Evolutionary conservation across 2,329 filamentous ascomycete genomes (phyloP), one percentile per base, ranked within the genome.

Genomic region (Claviceps sorghi): DNA sequence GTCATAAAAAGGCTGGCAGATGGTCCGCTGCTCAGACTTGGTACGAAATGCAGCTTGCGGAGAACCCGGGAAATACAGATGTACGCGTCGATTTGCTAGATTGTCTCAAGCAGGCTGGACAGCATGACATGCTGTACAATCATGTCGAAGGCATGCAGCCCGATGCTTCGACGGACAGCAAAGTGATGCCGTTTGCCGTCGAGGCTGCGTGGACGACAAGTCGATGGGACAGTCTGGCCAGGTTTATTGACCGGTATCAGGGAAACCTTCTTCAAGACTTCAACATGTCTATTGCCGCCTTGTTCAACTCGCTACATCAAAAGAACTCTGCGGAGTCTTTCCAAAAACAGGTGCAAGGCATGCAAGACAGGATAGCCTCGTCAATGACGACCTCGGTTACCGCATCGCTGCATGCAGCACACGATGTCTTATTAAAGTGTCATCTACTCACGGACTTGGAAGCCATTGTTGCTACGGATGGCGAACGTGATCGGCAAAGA

Each of bases 21-120:
- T 98, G 93, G 90, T 84, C 87, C 17, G 88, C 91, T 50, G 93
- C 90, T 26, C 93, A 97, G 68, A 95, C 88, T 57, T 98, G 94
- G 93, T 97, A 96, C 66, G 90, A 98, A 64, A 82, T 95, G 57
- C 84, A 90, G 57, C 75, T 97, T 36, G 83, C 86, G 2, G 83
- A 93, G 60, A 77, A 84, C 46, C 90, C 91, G 0, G 74, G 83
- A 51, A 84, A 95, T 62, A 65, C 78, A 19, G 85, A 94, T 53
- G 76, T 86, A 13, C 90, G 96, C 64, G 75, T 87, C 53, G 86
- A 94, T 60, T 75, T 98, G 38, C 72, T 98, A 51, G 86, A 83
- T 32, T 97, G 93, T 60, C 74, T 98, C 10, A 90, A 89, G 63
- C 89, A 96, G 64, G 95, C 90, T n/a, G 93, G 91, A 0, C 93